These are phyloP conservation scores for Lactuca sativa DNA, from an alignment of 129 eudicot genomes.

Conservation along the genomic window DNA sequence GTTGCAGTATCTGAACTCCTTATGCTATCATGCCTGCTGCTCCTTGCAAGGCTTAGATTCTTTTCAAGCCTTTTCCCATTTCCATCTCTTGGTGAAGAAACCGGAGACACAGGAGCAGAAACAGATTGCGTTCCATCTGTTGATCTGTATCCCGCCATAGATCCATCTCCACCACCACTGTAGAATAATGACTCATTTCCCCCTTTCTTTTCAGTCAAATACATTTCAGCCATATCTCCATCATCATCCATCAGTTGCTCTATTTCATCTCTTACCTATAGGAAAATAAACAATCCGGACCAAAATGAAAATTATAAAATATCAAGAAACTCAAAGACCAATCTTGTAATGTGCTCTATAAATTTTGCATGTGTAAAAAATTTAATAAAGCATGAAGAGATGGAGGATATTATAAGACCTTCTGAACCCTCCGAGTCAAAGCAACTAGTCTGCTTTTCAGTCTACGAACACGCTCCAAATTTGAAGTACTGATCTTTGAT, in stretches of 20 bases:
- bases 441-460: slow-evolving; percentile 94
- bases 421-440: slow-evolving; percentile 86
- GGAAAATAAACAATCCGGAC: no score
- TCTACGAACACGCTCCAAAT: slow-evolving; percentile 89
- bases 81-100: slow-evolving; percentile 74
- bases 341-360: not conserved
- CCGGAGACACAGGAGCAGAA: slow-evolving; percentile 95
- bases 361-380: no score
- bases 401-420: slow-evolving; percentile 42
- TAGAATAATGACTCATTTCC: slow-evolving; percentile 56
- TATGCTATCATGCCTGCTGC: slow-evolving; percentile 81
- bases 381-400: not conserved
- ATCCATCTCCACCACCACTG: slow-evolving; percentile 66
- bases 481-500: slow-evolving; percentile 83
- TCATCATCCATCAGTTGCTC: slow-evolving; percentile 99
- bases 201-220: slow-evolving; percentile 80
- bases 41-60: slow-evolving; percentile 72
- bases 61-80: slow-evolving; percentile 63
- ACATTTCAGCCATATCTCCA: slow-evolving; percentile 99
- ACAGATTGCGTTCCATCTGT: slow-evolving; percentile 56
- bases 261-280: slow-evolving; percentile 91
- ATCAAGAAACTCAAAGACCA: not conserved
- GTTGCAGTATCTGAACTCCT: slow-evolving; percentile 72
- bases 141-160: slow-evolving; percentile 61
- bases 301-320: no score